Conservation (phyloP, 352 stramenopile genomes). For the Phytophthora crassamura region DNA sequence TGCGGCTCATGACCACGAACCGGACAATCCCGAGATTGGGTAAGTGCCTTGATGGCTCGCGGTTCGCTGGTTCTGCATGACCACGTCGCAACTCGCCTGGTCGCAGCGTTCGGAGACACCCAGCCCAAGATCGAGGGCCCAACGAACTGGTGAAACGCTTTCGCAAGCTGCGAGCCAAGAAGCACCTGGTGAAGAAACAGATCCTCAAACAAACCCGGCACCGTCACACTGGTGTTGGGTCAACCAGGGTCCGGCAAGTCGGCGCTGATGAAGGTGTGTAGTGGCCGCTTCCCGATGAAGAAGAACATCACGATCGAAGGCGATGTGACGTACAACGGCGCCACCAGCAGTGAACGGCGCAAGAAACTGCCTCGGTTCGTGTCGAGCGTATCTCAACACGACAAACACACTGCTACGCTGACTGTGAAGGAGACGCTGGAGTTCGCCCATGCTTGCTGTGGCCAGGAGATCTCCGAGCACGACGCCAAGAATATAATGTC, state of each 20-base stretch:
- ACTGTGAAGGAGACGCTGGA: conserved; percentile 35
- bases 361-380: conserved; percentile 46
- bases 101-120: conserved; percentile 33
- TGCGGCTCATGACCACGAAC: conserved; percentile 4
- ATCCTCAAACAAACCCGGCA: conserved; percentile 18
- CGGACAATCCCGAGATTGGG: conserved; percentile 18
- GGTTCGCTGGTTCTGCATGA: conserved; percentile 42
- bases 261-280: conserved; percentile 46
- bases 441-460: conserved; percentile 46
- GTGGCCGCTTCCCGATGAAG: conserved; percentile 36
- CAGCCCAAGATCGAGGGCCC: conserved; percentile 45
- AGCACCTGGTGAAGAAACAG: conserved; percentile 33
- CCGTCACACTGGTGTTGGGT: conserved; percentile 12
- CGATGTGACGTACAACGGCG: conserved; percentile 44
- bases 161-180: conserved; percentile 30
- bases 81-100: conserved; percentile 29
- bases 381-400: conserved; percentile 49
- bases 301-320: conserved; percentile 45
- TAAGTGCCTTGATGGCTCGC: conserved; percentile 30
- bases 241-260: too few relatives aligned
- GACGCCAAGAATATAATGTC: conserved; percentile 26
- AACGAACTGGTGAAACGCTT: conserved; percentile 42
- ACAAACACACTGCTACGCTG: conserved; percentile 50
- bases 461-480: conserved; percentile 19
- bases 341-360: conserved; percentile 20